phyloP scores from a whole-genome alignment of 495 filamentous ascomycete genomes.

The Penicillium canariense region DNA sequence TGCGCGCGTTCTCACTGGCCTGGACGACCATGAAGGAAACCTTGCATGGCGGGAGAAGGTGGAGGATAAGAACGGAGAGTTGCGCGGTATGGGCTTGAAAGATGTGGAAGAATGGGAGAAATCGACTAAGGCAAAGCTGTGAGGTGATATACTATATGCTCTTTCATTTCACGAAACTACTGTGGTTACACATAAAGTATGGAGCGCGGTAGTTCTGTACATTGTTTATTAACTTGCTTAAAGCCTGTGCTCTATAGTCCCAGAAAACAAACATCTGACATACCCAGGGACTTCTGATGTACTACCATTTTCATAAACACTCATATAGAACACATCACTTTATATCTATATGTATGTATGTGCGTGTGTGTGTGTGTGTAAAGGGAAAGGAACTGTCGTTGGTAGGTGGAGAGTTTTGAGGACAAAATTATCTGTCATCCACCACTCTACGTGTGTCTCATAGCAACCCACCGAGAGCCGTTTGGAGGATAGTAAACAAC shows the following conservation, averaged over 20 bases:
- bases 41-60: conserved; percentile 43
- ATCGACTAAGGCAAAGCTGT: conserved; percentile 47
- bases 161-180: too few relatives aligned
- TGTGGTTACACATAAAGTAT: too few relatives aligned
- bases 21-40: conserved; percentile 47
- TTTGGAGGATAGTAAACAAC: conserved; percentile 13
- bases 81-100: conserved; percentile 23
- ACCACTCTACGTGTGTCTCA: background rate
- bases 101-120: conserved; percentile 43
- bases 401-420: background rate
- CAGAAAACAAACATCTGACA: too few relatives aligned
- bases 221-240: too few relatives aligned
- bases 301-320: too few relatives aligned
- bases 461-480: conserved; percentile 11
- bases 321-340: too few relatives aligned
- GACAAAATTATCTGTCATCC: background rate
- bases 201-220: too few relatives aligned
- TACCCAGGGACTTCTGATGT: too few relatives aligned
- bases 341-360: too few relatives aligned
- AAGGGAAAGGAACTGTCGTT: too few relatives aligned
- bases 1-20: conserved; percentile 52
- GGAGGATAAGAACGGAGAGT: conserved; percentile 28
- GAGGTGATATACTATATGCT: background rate
- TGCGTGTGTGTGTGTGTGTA: too few relatives aligned
- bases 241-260: too few relatives aligned